Base-by-base conservation (phyloP, 495 filamentous ascomycete species). In the Sordaria brevicollis region DNA sequence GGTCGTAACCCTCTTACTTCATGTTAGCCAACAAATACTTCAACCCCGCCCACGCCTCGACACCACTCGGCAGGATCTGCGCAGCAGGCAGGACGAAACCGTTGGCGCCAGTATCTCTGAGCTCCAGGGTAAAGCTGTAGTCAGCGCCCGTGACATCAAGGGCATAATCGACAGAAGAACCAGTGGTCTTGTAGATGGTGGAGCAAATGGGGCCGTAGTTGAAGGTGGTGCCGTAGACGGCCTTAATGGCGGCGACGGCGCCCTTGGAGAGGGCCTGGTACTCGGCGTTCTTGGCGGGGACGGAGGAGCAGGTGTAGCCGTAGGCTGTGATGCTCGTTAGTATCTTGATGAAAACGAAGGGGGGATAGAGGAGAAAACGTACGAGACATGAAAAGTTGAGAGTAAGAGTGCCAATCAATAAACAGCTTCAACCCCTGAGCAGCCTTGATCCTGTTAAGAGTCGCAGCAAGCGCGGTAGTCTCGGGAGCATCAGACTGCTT, bases 331-430 rank as follows among this genome's bases (percentile, higher is more conserved):
- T 0, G 1, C 0, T 19, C 41, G 68, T 76, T 2, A 77, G 69
- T 31, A n/a, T n/a, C n/a, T 77, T 43, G 67, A 81, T 78, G 34
- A 72, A 71, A 39, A 5, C 15, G 4, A 39, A 39, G 38, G 38
- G 38, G n/a, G 39, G n/a, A 9, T 5, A 7, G 2, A 13, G 17
- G 17, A 31, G 36, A 68, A 31, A 68, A 77, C 76, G 75, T 38
- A 81, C 70, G 80, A 21, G 66, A 38, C 70, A 84, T 81, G 49
- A 80, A 82, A 8, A 84, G 76, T 74, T 90, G 87, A 4, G 80
- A 79, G 76, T 89, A 90, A 17, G 81, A 81, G 75, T 90, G 88
- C 76, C 83, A 86, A 77, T 90, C 88, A 69, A 89, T 86, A 74
- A 81, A 90, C 19, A 89, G 70, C 76, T 88, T 86, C 65, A 88